Evolutionary conservation across 2,329 filamentous ascomycete species (phyloP).

Genomic region (Diaporthe capsici): DNA sequence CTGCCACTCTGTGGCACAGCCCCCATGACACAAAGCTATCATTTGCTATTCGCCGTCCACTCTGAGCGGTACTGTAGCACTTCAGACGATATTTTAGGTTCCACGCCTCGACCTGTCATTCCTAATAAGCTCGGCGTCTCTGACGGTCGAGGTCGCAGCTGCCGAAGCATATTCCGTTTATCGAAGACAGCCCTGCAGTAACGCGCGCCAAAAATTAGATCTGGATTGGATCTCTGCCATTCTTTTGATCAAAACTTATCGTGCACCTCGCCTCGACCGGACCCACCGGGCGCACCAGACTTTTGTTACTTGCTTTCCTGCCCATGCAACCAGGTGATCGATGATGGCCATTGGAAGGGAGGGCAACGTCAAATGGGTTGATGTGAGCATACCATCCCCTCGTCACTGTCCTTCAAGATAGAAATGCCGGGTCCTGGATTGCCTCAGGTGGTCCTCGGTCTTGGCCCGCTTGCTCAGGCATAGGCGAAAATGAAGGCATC

Average conservation of each 20-base stretch:
- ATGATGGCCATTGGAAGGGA: slow-evolving; percentile 60
- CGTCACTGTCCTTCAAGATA: neutral
- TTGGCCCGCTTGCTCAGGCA: neutral
- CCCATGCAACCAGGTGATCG: neutral
- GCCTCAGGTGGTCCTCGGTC: neutral
- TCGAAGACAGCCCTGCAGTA: neutral
- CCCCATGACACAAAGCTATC: neutral
- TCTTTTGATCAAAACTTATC: neutral
- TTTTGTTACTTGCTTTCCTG: neutral
- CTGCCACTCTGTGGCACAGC: slow-evolving; percentile 17
- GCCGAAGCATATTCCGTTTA: neutral
- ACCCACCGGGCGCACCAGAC: neutral
- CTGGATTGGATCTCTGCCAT: neutral
- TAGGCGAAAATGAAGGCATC: neutral
- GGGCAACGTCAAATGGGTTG: slow-evolving; percentile 71
- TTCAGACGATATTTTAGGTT: neutral
- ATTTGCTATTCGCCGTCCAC: neutral
- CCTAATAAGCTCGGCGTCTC: slow-evolving; percentile 1
- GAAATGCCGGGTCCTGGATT: too few species aligned
- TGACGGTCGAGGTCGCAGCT: neutral
- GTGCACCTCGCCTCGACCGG: neutral
- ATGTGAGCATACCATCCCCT: slow-evolving; percentile 60
- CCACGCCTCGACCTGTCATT: neutral
- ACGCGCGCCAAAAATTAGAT: neutral
- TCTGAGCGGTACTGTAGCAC: neutral